Evolutionary conservation across 1,139 yeast genomes (phyloP), one percentile per base, ranked within the genome.

Genomic region (Nakaseomyces glabratus): DNA sequence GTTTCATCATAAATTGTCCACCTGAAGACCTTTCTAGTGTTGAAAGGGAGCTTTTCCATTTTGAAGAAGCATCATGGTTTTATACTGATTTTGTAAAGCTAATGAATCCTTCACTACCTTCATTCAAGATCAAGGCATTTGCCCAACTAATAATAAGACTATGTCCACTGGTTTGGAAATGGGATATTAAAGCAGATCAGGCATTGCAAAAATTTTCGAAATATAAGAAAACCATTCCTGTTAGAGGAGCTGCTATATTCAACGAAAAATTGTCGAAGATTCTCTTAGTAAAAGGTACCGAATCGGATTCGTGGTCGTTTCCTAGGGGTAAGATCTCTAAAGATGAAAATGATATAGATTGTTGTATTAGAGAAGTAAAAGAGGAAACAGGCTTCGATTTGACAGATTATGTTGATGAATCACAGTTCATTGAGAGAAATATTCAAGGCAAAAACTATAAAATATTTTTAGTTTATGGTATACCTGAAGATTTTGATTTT

Each of bases 21-120:
- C 75, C 75, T 10, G 97, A 88, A 54, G 98, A 90, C 57, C 63
- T 88, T 36, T 76, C 90, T 20, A 75, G 82, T 32, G 95, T 86
- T 49, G 68, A 65, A 49, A 69, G 98, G 52, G 81, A 88, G 23
- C 74, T 86, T 52, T 93, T 93, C 63, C 95, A 88, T 55, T 78
- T 93, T 28, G 99, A 93, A 65, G 98, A 93, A 59, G 98, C 98
- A 2, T 95, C 86, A 52, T 93, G 98, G 98, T 93, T 82, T 57
- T 93, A 88, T 57, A 74, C 84, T 33, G 99, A 93, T 60, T 88
- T 81, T 52, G 68, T 81, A 11, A 71, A 90, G 24, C 74, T 71
- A 31, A 63, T 78, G 50, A 81, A 85, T 55, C 93, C 93, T 2
- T 60, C 69, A 20, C 66, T 90, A 44, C 98, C 97, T 4, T 57